phyloP scores from a whole-genome alignment of 1,139 yeast species.

The Kurtzmaniella quercitrusa region DNA sequence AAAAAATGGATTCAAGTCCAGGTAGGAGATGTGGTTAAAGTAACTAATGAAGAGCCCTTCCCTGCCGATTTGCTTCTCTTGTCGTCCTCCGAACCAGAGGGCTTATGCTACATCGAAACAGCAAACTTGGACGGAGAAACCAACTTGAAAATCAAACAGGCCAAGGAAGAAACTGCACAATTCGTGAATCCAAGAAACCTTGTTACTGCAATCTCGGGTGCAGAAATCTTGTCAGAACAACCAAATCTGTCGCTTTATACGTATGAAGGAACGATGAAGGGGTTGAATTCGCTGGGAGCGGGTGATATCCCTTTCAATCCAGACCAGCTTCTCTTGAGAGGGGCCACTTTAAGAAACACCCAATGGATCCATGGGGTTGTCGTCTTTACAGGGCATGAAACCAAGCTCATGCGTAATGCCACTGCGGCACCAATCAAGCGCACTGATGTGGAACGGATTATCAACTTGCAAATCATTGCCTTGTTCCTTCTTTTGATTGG shows the following conservation, averaged over 20 bases:
- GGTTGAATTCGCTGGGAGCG: constrained; percentile 40
- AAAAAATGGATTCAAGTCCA: constrained; percentile 83
- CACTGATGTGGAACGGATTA: constrained; percentile 94
- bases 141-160: constrained; percentile 89
- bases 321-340: constrained; percentile 86
- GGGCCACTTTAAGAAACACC: constrained; percentile 92
- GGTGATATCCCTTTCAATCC: constrained; percentile 72
- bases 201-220: constrained; percentile 25
- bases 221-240: constrained; percentile 70
- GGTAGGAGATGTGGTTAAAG: constrained; percentile 89
- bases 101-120: constrained; percentile 94
- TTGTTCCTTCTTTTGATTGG: constrained; percentile 75
- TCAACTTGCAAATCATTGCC: constrained; percentile 86
- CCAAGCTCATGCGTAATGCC: constrained; percentile 97
- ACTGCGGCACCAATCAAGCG: constrained; percentile 97
- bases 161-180: constrained; percentile 71
- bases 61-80: constrained; percentile 89
- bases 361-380: constrained; percentile 94
- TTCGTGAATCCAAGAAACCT: constrained; percentile 68
- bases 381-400: constrained; percentile 95
- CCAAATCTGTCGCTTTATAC: constrained; percentile 95
- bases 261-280: constrained; percentile 78
- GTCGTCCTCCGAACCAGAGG: constrained; percentile 96
- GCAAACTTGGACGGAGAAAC: constrained; percentile 98
- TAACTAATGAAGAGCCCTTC: constrained; percentile 82